phyloP scores from a whole-genome alignment of 495 filamentous ascomycete species.

The Hypomontagnella monticulosa region DNA sequence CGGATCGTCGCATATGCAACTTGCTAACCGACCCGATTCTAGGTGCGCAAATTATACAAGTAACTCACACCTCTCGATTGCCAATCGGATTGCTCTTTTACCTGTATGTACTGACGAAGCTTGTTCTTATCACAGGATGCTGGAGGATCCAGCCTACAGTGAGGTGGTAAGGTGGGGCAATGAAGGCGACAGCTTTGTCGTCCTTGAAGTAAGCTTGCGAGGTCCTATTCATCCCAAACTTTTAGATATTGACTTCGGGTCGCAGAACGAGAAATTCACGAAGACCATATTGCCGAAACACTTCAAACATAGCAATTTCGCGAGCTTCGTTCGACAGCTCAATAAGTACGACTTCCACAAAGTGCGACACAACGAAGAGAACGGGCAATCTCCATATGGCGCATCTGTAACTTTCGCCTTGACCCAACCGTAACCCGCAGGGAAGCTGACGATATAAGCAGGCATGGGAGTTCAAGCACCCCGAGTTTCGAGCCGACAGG shows the following conservation, averaged over 20 bases:
- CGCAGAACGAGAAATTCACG: constrained; percentile 96
- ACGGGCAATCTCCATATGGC: constrained; percentile 88
- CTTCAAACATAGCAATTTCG: constrained; percentile 99
- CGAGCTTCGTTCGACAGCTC: constrained; percentile 96
- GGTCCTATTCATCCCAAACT: constrained; percentile 4
- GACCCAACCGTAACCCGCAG: neutral
- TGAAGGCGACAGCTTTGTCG: constrained; percentile 94
- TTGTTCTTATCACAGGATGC: constrained; percentile 73
- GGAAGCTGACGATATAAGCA: constrained; percentile 50
- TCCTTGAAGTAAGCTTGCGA: constrained; percentile 79
- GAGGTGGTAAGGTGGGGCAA: constrained; percentile 96
- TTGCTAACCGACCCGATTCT: constrained; percentile 24
- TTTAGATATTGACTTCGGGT: constrained; percentile 14
- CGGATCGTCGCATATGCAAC: constrained; percentile 32
- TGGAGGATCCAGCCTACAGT: constrained; percentile 93
- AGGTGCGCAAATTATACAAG: constrained; percentile 99
- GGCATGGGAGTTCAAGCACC: constrained; percentile 99
- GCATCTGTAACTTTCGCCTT: constrained; percentile 72
- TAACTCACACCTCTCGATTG: constrained; percentile 51
- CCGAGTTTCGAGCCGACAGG: constrained; percentile 93
- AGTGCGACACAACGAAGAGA: constrained; percentile 96
- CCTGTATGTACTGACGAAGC: constrained; percentile 33
- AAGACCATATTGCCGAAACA: constrained; percentile 97
- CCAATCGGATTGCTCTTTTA: constrained; percentile 11
- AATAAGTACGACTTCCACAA: constrained; percentile 99